Evolutionary conservation across 495 filamentous ascomycete genomes (phyloP), one percentile per base, ranked within the genome.

Genomic region (Cairneyella variabilis): DNA sequence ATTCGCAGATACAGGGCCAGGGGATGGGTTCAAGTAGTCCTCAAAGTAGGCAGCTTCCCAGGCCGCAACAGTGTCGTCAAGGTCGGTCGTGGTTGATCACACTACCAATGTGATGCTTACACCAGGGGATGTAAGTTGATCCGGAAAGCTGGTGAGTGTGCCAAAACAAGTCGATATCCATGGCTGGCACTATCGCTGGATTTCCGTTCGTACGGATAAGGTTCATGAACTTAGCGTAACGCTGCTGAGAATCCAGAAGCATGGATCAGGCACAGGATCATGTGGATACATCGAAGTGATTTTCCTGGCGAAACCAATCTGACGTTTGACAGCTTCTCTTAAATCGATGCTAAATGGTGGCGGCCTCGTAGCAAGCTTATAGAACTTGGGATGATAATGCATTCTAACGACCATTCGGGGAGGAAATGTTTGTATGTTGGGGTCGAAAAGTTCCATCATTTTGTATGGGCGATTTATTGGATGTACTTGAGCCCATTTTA

Each of bases 121-220:
- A 48, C 45, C 45, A 48, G 2, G 45, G 45, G 1, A 48, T 10
- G 23, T 48, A 48, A 22, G 34, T 48, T 17, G 45, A 48, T 32
- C n/a, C 6, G 9, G 45, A 11, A 8, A 48, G 14, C 17, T 48
- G 45, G 27, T 48, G 45, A 4, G 45, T 48, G 17, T 48, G 45
- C 45, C 45, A 48, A 14, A 48, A 48, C 11, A 48, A 18, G 27
- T 48, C 45, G 25, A 48, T 48, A 18, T 48, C 45, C 6, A 48
- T 10, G 7, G 45, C 45, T 2, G 45, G 45, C 2, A 48, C 45
- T 17, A 28, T 26, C n/a, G 16, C 18, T 18, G 23, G 12, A 1
- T 26, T 48, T 6, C n/a, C 45, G 14, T 34, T 48, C 6, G 36
- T 10, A 9, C 45, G 45, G 18, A 48, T 48, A 9, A 34, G 45